Evolutionary conservation across 257 asterid genomes (phyloP).

Genomic region (Haberlea rhodopensis): DNA sequence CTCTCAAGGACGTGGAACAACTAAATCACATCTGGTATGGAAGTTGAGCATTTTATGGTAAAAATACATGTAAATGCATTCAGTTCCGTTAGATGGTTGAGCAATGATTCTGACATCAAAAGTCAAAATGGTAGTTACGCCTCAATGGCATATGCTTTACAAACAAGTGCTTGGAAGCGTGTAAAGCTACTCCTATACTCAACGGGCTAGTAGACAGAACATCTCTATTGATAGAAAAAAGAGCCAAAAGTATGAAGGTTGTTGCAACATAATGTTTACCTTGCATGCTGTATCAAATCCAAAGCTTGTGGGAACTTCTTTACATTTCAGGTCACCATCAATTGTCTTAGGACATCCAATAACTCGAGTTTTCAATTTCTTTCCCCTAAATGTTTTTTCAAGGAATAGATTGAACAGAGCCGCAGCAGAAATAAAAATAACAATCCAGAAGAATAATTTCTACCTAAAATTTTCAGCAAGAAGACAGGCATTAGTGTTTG

Average conservation of each 20-base stretch:
- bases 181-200: not conserved
- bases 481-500: slow-evolving; percentile 98
- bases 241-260: not conserved
- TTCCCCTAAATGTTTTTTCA: slow-evolving; percentile 48
- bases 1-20: not conserved
- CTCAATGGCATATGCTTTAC: not conserved
- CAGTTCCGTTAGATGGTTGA: not conserved
- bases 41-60: not conserved
- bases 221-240: not conserved
- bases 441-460: not conserved
- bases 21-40: not conserved
- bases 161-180: not conserved
- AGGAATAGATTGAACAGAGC: not conserved
- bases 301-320: slow-evolving; percentile 94
- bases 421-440: slow-evolving; percentile 8
- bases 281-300: slow-evolving; percentile 99
- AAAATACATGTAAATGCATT: slow-evolving; percentile 1
- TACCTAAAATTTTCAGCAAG: slow-evolving; percentile 85
- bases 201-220: not conserved
- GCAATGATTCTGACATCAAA: not conserved
- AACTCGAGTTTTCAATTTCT: slow-evolving; percentile 81
- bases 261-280: slow-evolving; percentile 38
- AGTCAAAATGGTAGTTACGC: not conserved
- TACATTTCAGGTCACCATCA: slow-evolving; percentile 93
- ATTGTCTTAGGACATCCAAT: slow-evolving; percentile 99